A percentile compares a stretch with the other conserved stretches of the same genome.
Conservation (phyloP, 768 basidiomycete species). For the Calocera cornea region DNA sequence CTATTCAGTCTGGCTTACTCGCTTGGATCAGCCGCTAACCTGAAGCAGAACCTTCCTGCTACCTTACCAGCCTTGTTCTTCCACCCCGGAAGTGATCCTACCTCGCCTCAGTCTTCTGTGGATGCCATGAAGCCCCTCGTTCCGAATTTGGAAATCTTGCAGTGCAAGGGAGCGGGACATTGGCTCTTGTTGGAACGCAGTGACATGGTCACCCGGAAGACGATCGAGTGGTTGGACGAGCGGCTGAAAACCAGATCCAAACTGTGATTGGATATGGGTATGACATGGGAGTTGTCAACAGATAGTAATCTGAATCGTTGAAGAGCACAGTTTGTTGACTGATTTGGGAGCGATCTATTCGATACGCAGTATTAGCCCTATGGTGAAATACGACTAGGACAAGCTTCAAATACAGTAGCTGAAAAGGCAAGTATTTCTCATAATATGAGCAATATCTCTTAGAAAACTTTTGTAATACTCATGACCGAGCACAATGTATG, state of each 20-base stretch:
- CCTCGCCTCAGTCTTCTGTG: conserved; percentile 33
- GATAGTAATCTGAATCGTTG: too few species aligned
- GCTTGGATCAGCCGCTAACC: not conserved
- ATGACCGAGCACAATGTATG: too few species aligned
- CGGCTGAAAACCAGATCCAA: not conserved
- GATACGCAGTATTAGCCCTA: too few species aligned
- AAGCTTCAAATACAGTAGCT: too few species aligned
- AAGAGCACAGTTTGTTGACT: too few species aligned
- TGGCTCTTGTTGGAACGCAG: conserved; percentile 57
- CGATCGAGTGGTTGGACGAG: conserved; percentile 25
- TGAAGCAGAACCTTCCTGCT: conserved; percentile 3
- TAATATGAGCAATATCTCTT: too few species aligned
- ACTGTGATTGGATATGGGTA: not conserved
- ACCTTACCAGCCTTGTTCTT: conserved; percentile 41
- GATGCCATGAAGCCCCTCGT: conserved; percentile 38
- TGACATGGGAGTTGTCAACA: too few species aligned
- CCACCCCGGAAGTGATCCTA: conserved; percentile 43
- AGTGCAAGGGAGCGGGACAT: conserved; percentile 45
- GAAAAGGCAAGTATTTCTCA: too few species aligned
- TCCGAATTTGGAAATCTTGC: conserved; percentile 36
- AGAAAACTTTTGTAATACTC: too few species aligned
- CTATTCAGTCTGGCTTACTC: not conserved
- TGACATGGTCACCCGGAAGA: conserved; percentile 37
- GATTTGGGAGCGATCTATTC: too few species aligned
- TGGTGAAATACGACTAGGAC: too few species aligned